Evolutionary conservation across 352 stramenopile genomes (phyloP), one percentile per base, ranked within the genome.

Genomic region (Globisporangium heterothallicum): DNA sequence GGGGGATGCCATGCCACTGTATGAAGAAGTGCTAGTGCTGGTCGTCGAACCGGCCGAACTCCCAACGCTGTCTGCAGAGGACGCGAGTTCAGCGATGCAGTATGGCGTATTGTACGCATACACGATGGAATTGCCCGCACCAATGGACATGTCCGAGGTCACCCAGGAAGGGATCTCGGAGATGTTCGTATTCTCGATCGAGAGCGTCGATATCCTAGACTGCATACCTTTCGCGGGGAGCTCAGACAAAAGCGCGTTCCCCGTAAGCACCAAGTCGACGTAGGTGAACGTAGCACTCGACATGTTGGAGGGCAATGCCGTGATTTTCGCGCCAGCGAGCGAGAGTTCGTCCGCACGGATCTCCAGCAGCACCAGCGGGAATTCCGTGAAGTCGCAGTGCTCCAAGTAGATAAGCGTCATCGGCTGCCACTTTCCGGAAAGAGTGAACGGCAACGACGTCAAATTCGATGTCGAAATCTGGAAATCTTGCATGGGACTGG

Each of bases 21-120:
- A 50, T 5, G 44, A 32, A 16, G 44, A 34, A n/a, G n/a, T n/a
- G n/a, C n/a, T n/a, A n/a, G n/a, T n/a, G n/a, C n/a, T n/a, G n/a
- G n/a, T n/a, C n/a, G n/a, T n/a, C n/a, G n/a, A n/a, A n/a, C n/a
- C n/a, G n/a, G n/a, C n/a, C n/a, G n/a, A n/a, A n/a, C n/a, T n/a
- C n/a, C n/a, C n/a, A n/a, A n/a, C n/a, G n/a, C n/a, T n/a, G n/a
- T n/a, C n/a, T 5, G 26, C 34, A 10, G 51, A 12, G 1, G 19
- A 19, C 14, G 48, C n/a, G 36, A 55, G 49, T 19, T 56, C 35
- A 29, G 30, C n/a, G 18, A 56, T 30, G 27, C 64, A 73, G 18
- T 64, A 63, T n/a, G 61, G 65, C 29, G 65, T 71, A 48, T 70
- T 66, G 62, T 66, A 54, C 21, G 65, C 62, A 36, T 68, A 74